Base-by-base conservation (phyloP, 2,329 filamentous ascomycete species). In the Alternaria sp. region DNA sequence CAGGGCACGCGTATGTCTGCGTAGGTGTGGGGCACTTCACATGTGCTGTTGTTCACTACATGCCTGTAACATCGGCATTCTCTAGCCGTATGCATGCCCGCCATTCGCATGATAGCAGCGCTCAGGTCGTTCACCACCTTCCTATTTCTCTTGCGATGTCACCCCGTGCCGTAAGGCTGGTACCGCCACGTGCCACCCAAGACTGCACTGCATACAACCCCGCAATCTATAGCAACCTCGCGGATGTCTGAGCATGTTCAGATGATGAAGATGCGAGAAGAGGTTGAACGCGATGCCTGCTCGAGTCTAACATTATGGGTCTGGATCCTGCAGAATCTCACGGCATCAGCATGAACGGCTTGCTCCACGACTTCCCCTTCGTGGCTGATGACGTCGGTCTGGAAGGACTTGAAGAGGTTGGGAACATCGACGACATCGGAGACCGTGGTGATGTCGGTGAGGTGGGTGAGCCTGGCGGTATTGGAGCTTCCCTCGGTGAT, bases 291-390 rank as follows among this genome's bases (percentile, higher is more conserved):
- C 43, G 11, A 63, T 70, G 41, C 66, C 57, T 25, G 8, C 55
- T 59, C 25, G 15, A 60, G 58, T 21, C 46, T 64, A 55, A 33
- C 44, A 43, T 20, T 11, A 28, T 26, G 41, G 55, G n/a, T 23
- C n/a, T 47, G 26, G 25, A 20, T 30, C 18, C 15, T 28, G 15
- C 45, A 12, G 37, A 14, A 50, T 18, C 37, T 75, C 67, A 79
- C 15, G 77, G 76, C 55, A 78, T 61, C 26, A 73, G 58, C 45
- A 77, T 63, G 55, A 76, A 73, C 1, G 77, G 74, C 47, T 76
- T 78, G 49, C 66, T 75, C 76, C 77, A 78, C 2, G 69, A 69
- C 55, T 73, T 75, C 45, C 66, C 51, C 58, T 70, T 72, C 15
- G 57, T 47, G n/a, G 60, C 53, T 53, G 63, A 63, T 6, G 64